phyloP scores from a whole-genome alignment of 352 stramenopile species.

The Saprolegnia parasitica region DNA sequence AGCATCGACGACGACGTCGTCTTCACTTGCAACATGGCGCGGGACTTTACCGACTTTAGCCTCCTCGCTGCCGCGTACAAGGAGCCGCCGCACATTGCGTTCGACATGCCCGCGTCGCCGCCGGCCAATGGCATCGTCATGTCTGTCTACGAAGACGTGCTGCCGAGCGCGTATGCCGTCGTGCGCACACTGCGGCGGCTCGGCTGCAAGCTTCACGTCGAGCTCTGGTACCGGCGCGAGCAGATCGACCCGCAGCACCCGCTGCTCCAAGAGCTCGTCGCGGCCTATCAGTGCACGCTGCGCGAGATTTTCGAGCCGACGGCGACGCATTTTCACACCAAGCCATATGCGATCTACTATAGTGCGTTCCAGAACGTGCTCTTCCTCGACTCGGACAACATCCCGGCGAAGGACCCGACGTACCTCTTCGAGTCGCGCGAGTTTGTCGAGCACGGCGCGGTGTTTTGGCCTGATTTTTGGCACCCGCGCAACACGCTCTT shows the following conservation, averaged over 20 bases:
- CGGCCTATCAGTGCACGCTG: conserved; percentile 24
- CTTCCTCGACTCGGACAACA: conserved; percentile 80
- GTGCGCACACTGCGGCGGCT: conserved; percentile 44
- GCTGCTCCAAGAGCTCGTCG: conserved; percentile 36
- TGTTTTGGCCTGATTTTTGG: conserved; percentile 88
- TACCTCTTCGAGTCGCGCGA: conserved; percentile 71
- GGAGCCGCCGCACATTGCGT: conserved; percentile 30
- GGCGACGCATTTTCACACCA: conserved; percentile 52
- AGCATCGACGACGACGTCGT: conserved; percentile 46
- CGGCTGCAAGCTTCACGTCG: conserved; percentile 58
- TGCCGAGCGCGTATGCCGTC: conserved; percentile 63
- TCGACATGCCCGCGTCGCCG: conserved; percentile 30
- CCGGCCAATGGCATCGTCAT: conserved; percentile 56
- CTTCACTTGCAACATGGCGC: conserved; percentile 51
- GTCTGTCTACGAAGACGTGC: conserved; percentile 61
- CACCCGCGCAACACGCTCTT: conserved; percentile 56
- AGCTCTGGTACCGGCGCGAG: conserved; percentile 48
- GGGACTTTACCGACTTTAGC: conserved; percentile 61
- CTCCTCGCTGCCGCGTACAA: conserved; percentile 35
- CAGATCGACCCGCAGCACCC: conserved; percentile 31
- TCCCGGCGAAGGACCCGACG: conserved; percentile 66
- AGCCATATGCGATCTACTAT: conserved; percentile 65
- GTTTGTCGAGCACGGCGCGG: conserved; percentile 52
- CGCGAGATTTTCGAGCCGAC: conserved; percentile 46
- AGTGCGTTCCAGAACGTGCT: conserved; percentile 63